Conservation (phyloP, 2,329 filamentous ascomycete genomes). For the Madurella mycetomatis region DNA sequence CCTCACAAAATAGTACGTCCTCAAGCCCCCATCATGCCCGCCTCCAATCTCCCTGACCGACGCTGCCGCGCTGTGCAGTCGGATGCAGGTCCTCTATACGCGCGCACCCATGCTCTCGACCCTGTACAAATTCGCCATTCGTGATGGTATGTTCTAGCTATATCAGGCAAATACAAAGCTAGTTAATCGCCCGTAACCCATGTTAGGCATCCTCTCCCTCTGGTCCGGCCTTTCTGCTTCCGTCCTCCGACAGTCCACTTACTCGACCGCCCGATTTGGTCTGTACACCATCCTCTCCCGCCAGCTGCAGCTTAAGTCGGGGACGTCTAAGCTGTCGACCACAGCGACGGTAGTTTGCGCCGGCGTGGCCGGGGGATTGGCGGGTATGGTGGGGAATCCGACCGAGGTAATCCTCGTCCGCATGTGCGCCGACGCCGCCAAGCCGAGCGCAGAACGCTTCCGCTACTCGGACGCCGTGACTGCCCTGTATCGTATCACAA, state of each 20-base stretch:
- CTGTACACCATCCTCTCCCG: conserved; percentile 19
- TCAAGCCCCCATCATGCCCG: too few relatives aligned
- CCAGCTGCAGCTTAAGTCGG: conserved; percentile 14
- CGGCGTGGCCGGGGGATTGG: conserved; percentile 19
- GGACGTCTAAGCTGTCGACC: conserved; percentile 14
- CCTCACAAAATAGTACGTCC: conserved; percentile 23
- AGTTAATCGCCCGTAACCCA: not conserved
- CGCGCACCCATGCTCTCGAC: conserved; percentile 22
- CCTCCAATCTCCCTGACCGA: not conserved
- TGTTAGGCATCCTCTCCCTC: conserved; percentile 17
- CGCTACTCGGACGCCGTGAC: conserved; percentile 17
- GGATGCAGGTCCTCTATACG: conserved; percentile 24
- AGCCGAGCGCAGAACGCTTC: conserved; percentile 19
- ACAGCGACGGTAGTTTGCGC: conserved; percentile 18
- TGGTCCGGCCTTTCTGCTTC: conserved; percentile 24
- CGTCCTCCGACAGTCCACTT: conserved; percentile 24
- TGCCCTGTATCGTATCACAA: conserved; percentile 18
- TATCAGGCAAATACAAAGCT: not conserved
- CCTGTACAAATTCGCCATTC: conserved; percentile 19
- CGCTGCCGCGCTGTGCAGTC: conserved; percentile 7
- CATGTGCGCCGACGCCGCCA: conserved; percentile 24
- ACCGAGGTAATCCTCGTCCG: conserved; percentile 23
- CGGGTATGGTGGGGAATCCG: conserved; percentile 24
- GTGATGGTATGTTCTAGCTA: conserved; percentile 14
- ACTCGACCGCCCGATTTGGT: conserved; percentile 24